Evolutionary conservation across 768 basidiomycete species (phyloP), one percentile per base, ranked within the genome.

Genomic region (Termitomyces bulborhizus): DNA sequence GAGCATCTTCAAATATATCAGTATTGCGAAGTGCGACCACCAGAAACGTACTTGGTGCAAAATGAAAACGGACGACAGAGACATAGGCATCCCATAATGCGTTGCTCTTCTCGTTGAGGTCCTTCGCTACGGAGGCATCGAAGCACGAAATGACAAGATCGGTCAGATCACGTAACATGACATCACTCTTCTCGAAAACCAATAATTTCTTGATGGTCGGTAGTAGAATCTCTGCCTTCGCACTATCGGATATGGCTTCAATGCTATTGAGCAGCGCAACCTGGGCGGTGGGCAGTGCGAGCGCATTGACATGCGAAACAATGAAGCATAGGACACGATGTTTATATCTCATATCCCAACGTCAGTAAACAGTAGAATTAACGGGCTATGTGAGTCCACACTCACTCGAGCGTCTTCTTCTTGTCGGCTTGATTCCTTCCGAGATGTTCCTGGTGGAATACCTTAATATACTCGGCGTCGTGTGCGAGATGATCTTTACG

Each of bases 281-380:
- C 57, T 84, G 82, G 16, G 80, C 76, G 1, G 62, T 55, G 2
- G 79, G 68, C 3, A 80, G 64, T 2, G 74, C 69, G 59, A 88
- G 79, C 4, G 82, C 78, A 46, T 78, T 76, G 59, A 88, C 75
- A 66, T 98, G 95, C 1, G 94, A 94, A 6, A 90, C 71, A 0
- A 97, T 68, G 67, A 80, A 93, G 64, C 86, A 91, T 41, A 90
- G 63, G 42, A 94, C 71, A 12, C 84, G 80, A 57, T 80, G 79
- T 64, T 83, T 90, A 68, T 85, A 84, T 53, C 91, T 92, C 29
- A 26, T 54, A 11, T 31, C 4, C 18, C 16, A 50, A 32, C 21
- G 29, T 61, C 8, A 45, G 34, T 6, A 29, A 60, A 7, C 58
- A 48, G 24, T 50, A 18, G 41, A 13, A 39, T 29, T 21, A 2